Percentiles rank a stretch among this genome's conserved stretches.
Evolutionary conservation across 2,329 filamentous ascomycete genomes (phyloP).

Genomic region (Coniella vitis): DNA sequence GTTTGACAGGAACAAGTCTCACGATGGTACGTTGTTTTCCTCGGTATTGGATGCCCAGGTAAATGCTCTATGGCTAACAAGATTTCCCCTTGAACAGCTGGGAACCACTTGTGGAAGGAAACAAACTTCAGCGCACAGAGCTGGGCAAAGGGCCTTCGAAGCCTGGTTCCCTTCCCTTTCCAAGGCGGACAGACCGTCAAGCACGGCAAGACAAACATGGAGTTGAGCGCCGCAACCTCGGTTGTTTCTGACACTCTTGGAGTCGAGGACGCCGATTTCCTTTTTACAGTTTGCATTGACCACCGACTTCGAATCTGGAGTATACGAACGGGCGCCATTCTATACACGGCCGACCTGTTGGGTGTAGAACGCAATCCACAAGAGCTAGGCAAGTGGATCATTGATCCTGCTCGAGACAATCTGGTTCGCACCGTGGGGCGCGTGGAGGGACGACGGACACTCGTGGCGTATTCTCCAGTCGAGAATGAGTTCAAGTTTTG

Average conservation of each 20-base stretch:
- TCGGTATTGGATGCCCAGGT: background rate
- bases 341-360: constrained; percentile 71
- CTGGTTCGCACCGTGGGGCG: constrained; percentile 66
- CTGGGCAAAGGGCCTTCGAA: constrained; percentile 61
- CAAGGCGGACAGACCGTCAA: constrained; percentile 57
- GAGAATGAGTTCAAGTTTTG: constrained; percentile 94
- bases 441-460: constrained; percentile 44
- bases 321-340: constrained; percentile 68
- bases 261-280: constrained; percentile 42
- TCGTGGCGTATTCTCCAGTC: constrained; percentile 82
- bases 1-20: constrained; percentile 52
- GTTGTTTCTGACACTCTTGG: constrained; percentile 48
- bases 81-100: constrained; percentile 19
- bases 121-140: constrained; percentile 67
- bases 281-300: constrained; percentile 81
- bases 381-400: constrained; percentile 64
- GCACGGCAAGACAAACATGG: constrained; percentile 58
- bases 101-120: constrained; percentile 55
- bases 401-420: constrained; percentile 73
- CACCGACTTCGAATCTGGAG: constrained; percentile 90
- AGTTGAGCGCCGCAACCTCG: constrained; percentile 61
- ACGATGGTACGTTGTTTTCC: constrained; percentile 36
- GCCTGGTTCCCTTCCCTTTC: constrained; percentile 62
- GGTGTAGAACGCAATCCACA: constrained; percentile 59
- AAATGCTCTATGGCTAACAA: background rate